Evolutionary conservation across 805 yeast genomes (phyloP), one percentile per base, ranked within the genome.

Genomic region (Grigorovia transvaalensis): DNA sequence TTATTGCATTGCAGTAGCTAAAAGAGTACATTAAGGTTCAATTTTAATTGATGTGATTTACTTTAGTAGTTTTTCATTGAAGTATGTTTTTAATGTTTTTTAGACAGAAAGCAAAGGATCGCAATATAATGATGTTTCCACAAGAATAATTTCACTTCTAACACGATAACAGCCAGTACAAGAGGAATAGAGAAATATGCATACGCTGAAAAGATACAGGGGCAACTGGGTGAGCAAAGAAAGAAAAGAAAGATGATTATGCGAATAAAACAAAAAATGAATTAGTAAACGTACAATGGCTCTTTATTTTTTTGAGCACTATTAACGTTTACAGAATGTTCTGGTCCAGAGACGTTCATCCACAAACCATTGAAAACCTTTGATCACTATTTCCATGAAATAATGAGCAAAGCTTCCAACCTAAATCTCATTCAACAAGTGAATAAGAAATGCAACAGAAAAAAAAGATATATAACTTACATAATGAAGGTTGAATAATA

Each of bases 291-390:
- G 49, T 46, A 46, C 44, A 49, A 49, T 50, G 57, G 57, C 57
- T 55, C 57, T 55, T 33, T 55, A 53, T 51, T 55, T 6, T 44
- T n/a, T 49, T 40, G 57, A 55, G 57, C 57, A 51, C 57, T 55
- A 55, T 44, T 40, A 53, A 51, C 54, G 57, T 53, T 55, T 43
- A 46, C 52, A 40, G n/a, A 45, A 30, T 18, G 15, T 11, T 33
- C 8, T 33, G 38, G 38, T 33, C 38, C 38, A 8, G 38, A 33
- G 38, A 33, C 38, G 38, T 33, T 13, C 11, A 13, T 33, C 38
- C 4, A 33, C 38, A 33, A 11, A 33, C 38, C 38, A 33, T 33
- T 33, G 38, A 8, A 33, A 33, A 33, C 8, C 15, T 13, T 33
- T 23, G 27, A 33, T 33, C 38, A 13, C 38, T 33, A 33, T 33